A percentile compares a stretch with the other conserved stretches of the same genome.
These are phyloP conservation scores for Microbotryomycetes sp. DNA, from an alignment of 1,284 basidiomycete genomes.

Conservation along the genomic window DNA sequence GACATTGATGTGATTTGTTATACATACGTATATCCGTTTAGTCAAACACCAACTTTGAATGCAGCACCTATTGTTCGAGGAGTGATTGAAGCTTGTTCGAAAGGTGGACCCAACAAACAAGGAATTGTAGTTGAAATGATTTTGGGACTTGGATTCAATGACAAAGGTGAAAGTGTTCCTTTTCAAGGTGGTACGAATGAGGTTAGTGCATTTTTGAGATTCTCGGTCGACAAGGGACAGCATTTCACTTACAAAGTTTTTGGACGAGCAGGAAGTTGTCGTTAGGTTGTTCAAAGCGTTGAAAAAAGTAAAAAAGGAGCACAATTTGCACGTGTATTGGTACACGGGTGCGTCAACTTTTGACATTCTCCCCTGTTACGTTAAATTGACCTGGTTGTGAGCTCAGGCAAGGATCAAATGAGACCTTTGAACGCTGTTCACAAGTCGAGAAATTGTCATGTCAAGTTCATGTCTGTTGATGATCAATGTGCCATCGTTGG, in stretches of 20 bases:
- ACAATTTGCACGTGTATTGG: conserved; percentile 61
- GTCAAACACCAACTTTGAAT: conserved; percentile 69
- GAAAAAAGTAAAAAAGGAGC: conserved; percentile 49
- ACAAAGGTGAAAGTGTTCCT: conserved; percentile 63
- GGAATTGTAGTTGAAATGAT: conserved; percentile 62
- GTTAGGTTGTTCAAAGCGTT: conserved; percentile 58
- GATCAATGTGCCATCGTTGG: conserved; percentile 63
- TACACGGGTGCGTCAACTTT: conserved; percentile 37
- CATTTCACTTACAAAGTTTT: not conserved
- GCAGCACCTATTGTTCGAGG: conserved; percentile 61
- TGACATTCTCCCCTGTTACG: conserved; percentile 11
- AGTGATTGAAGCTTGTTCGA: conserved; percentile 58
- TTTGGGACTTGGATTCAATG: conserved; percentile 61
- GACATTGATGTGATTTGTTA: conserved; percentile 3
- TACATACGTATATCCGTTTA: conserved; percentile 25
- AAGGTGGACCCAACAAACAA: conserved; percentile 37
- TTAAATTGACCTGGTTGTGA: not conserved
- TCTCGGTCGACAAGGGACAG: not conserved
- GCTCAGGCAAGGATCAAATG: conserved; percentile 60
- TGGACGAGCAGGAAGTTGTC: conserved; percentile 51
- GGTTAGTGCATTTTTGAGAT: not conserved
- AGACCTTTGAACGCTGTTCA: conserved; percentile 63
- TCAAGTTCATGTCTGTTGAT: conserved; percentile 69
- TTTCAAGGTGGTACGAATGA: conserved; percentile 76
- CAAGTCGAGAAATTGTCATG: conserved; percentile 70